Conservation (phyloP, 345 rosid species). For the Eucalyptus cloeziana region DNA sequence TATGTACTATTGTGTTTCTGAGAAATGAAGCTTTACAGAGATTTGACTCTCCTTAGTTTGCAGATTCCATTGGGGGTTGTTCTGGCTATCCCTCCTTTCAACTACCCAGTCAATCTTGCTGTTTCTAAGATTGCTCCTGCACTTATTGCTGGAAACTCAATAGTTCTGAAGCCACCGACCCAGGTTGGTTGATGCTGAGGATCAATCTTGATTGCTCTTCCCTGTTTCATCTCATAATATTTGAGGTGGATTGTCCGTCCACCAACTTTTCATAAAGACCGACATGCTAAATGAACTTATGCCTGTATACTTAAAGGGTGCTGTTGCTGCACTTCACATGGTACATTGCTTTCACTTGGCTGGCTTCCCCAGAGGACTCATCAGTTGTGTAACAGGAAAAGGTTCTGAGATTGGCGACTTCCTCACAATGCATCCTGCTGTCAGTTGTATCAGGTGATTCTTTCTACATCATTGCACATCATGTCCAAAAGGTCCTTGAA, state of each 20-base stretch:
- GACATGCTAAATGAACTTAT: neutral
- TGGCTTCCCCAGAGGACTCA: constrained; percentile 93
- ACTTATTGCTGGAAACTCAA: constrained; percentile 88
- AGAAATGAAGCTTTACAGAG: neutral
- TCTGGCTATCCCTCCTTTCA: constrained; percentile 96
- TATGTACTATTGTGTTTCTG: neutral
- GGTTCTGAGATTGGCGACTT: constrained; percentile 99
- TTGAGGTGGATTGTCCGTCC: neutral
- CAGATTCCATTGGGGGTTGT: constrained; percentile 88
- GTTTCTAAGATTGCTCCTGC: constrained; percentile 96
- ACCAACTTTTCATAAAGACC: neutral
- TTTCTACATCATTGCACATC: neutral
- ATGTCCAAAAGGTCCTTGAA: neutral
- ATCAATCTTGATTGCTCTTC: neutral
- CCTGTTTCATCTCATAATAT: neutral
- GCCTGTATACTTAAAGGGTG: constrained; percentile 38
- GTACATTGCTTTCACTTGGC: constrained; percentile 98
- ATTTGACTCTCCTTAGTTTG: neutral
- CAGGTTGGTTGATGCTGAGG: constrained; percentile 35
- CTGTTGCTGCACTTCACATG: constrained; percentile 95
- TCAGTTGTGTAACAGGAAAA: constrained; percentile 87
- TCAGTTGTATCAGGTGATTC: constrained; percentile 80
- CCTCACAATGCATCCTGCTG: constrained; percentile 95
- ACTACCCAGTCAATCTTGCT: constrained; percentile 97
- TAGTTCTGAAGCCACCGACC: constrained; percentile 98